Evolutionary conservation across 768 basidiomycete species (phyloP).

Genomic region (Tremella fuciformis): DNA sequence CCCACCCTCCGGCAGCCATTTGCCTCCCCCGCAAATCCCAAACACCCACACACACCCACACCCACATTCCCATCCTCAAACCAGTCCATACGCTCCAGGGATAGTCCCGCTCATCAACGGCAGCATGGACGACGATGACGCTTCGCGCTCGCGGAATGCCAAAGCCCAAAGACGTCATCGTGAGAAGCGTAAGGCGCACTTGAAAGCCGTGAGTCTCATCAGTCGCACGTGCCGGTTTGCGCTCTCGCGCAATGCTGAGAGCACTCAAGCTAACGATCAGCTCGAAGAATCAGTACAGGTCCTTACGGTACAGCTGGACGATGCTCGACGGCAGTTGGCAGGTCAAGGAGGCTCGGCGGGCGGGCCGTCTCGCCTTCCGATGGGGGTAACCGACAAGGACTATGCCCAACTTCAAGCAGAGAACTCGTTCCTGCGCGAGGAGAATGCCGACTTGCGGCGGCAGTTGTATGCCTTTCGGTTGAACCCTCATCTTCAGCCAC

Average conservation of each 20-base stretch:
- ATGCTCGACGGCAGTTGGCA: constrained; percentile 34
- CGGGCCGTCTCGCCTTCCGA: background rate
- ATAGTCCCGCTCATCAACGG: too few relatives aligned
- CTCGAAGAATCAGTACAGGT: constrained; percentile 46
- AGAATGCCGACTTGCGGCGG: constrained; percentile 39
- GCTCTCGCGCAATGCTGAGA: background rate
- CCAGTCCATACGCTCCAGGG: too few relatives aligned
- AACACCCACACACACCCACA: too few relatives aligned
- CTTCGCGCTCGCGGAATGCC: constrained; percentile 46
- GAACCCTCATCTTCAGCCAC: constrained; percentile 7
- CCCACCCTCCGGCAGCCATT: too few relatives aligned
- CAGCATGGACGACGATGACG: constrained; percentile 30
- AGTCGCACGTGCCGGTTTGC: background rate
- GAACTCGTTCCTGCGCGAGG: constrained; percentile 43
- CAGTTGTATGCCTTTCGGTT: constrained; percentile 24
- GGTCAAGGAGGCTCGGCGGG: constrained; percentile 20
- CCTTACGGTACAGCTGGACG: constrained; percentile 42
- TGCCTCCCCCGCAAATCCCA: too few relatives aligned
- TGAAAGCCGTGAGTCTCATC: constrained; percentile 41
- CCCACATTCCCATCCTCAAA: too few relatives aligned
- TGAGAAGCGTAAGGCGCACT: constrained; percentile 48
- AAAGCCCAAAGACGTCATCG: constrained; percentile 50
- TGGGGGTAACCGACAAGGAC: constrained; percentile 30
- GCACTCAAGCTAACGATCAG: constrained; percentile 14
- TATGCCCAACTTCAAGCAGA: constrained; percentile 29